A percentile compares a stretch with the other conserved stretches of the same genome.
Conservation (phyloP, 768 basidiomycete genomes). For the Kwoniella sp. region DNA sequence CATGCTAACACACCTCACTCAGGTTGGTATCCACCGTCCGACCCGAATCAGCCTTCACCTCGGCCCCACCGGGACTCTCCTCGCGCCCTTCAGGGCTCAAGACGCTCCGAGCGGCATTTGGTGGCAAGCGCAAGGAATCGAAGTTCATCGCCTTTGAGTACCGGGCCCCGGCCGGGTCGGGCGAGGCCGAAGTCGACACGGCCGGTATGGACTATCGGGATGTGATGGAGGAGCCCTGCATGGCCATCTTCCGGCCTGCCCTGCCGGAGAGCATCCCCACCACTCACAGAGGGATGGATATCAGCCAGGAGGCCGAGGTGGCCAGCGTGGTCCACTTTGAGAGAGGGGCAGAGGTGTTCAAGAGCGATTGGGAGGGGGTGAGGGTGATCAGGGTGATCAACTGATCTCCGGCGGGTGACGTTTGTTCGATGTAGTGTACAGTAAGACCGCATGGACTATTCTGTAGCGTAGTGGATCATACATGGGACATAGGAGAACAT, state of each 20-base stretch:
- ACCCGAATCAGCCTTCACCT: conserved; percentile 9
- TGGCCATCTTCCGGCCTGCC: conserved; percentile 34
- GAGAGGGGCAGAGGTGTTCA: conserved; percentile 40
- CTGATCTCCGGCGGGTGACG: too few relatives aligned
- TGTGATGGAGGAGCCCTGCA: conserved; percentile 42
- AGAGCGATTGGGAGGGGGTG: conserved; percentile 11
- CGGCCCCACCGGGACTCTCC: conserved; percentile 15
- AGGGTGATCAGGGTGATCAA: conserved; percentile 35
- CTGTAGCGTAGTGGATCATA: too few relatives aligned
- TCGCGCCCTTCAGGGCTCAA: conserved; percentile 28
- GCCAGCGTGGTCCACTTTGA: conserved; percentile 38
- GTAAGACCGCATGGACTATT: too few relatives aligned
- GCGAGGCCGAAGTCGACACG: conserved; percentile 44
- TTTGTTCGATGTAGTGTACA: too few relatives aligned
- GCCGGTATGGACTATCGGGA: conserved; percentile 45
- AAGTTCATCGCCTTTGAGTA: conserved; percentile 39
- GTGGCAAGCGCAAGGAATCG: conserved; percentile 32
- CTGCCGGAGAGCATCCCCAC: neutral
- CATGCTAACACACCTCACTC: neutral
- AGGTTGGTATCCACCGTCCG: conserved; percentile 55
- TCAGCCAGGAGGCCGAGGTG: conserved; percentile 1
- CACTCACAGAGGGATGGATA: too few relatives aligned
- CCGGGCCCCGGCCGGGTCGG: conserved; percentile 34
- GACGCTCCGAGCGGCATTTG: conserved; percentile 42
- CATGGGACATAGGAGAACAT: too few relatives aligned